Evolutionary conservation across 108 stramenopile genomes (phyloP).

Genomic region (Asterionellopsis glacialis): DNA sequence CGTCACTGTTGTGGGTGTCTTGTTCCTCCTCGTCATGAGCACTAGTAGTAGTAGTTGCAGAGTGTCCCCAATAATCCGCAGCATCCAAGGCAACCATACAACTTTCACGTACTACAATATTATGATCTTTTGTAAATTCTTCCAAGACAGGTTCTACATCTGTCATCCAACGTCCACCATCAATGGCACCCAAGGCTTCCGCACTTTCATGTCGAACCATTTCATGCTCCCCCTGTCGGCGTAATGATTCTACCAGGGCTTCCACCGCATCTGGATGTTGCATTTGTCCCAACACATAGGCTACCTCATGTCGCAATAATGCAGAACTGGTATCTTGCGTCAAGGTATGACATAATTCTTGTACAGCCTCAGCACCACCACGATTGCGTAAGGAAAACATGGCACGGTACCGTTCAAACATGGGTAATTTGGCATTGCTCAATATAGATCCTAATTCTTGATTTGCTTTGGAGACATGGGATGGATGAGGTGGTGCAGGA

Average conservation of each 20-base stretch:
- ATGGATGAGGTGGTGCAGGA: slow-evolving; percentile 84
- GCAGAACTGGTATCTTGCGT: slow-evolving; percentile 70
- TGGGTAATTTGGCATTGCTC: slow-evolving; percentile 45
- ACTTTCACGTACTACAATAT: slow-evolving; percentile 79
- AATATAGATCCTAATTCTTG: slow-evolving; percentile 67
- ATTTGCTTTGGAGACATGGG: slow-evolving; percentile 40
- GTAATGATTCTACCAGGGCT: slow-evolving; percentile 65
- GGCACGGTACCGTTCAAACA: slow-evolving; percentile 94
- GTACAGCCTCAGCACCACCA: slow-evolving; percentile 74
- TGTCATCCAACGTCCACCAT: slow-evolving; percentile 58
- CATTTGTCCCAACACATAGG: slow-evolving; percentile 97
- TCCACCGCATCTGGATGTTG: slow-evolving; percentile 82
- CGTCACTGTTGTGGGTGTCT: too few relatives aligned
- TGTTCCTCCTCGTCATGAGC: slow-evolving; percentile 10
- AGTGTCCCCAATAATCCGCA: slow-evolving; percentile 92
- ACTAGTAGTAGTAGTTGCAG: neutral
- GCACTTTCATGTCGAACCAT: slow-evolving; percentile 98
- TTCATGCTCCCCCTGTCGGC: slow-evolving; percentile 76
- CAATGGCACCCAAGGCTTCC: slow-evolving; percentile 98
- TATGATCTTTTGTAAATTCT: slow-evolving; percentile 72
- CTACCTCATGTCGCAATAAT: slow-evolving; percentile 97
- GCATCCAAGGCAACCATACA: slow-evolving; percentile 96
- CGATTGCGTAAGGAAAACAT: slow-evolving; percentile 98
- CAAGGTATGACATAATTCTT: slow-evolving; percentile 73
- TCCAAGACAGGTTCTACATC: slow-evolving; percentile 66